Conservation (phyloP, 1,284 basidiomycete species). For the Crucibulum parvulum region DNA sequence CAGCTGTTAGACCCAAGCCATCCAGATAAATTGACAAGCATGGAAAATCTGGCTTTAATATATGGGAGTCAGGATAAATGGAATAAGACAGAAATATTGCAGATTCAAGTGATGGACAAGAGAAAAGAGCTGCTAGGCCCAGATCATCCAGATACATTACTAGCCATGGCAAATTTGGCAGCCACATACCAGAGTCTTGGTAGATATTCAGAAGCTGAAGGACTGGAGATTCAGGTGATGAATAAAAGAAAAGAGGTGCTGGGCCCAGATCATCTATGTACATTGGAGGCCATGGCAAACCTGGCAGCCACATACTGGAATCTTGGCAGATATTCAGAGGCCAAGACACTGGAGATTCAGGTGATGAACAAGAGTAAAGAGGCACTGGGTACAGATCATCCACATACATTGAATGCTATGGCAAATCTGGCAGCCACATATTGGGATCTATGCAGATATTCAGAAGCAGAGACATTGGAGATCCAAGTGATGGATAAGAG, state of each 20-base stretch:
- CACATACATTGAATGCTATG: constrained; percentile 5
- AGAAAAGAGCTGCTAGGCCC: not conserved
- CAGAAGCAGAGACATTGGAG: constrained; percentile 2
- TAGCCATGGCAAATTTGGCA: not conserved
- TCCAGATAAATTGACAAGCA: no score
- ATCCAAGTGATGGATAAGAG: constrained; percentile 3
- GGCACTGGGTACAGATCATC: constrained; percentile 9
- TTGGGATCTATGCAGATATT: not conserved
- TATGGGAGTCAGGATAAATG: no score
- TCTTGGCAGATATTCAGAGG: constrained; percentile 6
- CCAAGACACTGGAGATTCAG: not conserved
- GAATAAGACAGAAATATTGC: constrained; percentile 1
- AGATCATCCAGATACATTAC: not conserved
- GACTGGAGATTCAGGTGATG: constrained; percentile 1
- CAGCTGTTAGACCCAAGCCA: no score
- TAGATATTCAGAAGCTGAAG: not conserved
- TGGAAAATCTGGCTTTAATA: no score
- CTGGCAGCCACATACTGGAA: constrained; percentile 5
- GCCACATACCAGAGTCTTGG: not conserved
- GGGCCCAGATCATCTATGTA: constrained; percentile 6
- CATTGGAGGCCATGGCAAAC: constrained; percentile 3
- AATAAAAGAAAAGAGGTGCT: not conserved
- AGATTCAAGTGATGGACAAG: not conserved
- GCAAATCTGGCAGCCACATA: not conserved
- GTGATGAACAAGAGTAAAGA: constrained; percentile 1